Percentiles rank a stretch among this genome's conserved stretches.
Evolutionary conservation across 495 filamentous ascomycete species (phyloP).

Genomic region (Annulohypoxylon stygium): DNA sequence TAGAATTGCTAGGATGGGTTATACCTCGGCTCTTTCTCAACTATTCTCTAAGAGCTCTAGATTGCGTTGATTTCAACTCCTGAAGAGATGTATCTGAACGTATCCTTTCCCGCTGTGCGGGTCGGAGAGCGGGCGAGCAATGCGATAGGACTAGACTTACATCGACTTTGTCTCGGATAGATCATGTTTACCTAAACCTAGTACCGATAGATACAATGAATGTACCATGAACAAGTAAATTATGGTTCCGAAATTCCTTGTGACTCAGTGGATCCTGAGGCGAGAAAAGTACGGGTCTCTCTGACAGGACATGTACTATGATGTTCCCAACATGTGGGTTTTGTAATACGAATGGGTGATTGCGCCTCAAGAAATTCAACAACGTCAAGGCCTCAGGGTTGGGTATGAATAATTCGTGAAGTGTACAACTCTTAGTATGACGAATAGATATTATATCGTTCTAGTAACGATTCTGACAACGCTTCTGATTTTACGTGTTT

Average conservation of each 20-base stretch:
- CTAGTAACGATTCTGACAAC: no score
- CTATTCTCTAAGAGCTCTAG: background rate
- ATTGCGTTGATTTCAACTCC: background rate
- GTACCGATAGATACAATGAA: background rate
- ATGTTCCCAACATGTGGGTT: background rate
- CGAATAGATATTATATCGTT: no score
- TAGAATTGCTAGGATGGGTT: background rate
- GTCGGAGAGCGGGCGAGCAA: constrained; percentile 1
- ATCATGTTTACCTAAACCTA: background rate
- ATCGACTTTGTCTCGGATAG: background rate
- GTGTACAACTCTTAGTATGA: no score
- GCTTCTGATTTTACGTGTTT: no score
- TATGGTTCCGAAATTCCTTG: background rate
- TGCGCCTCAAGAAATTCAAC: background rate
- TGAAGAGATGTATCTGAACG: background rate
- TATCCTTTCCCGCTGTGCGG: background rate
- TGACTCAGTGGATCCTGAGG: background rate
- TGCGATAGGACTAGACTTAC: background rate
- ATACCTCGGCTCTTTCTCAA: background rate
- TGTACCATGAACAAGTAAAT: background rate
- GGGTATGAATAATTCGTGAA: no score
- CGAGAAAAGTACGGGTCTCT: background rate
- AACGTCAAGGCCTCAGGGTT: no score
- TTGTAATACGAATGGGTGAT: background rate
- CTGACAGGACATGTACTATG: background rate